These are phyloP conservation scores for Cystofilobasidium bisporidii DNA, from an alignment of 768 basidiomycete species.

Conservation along the genomic window DNA sequence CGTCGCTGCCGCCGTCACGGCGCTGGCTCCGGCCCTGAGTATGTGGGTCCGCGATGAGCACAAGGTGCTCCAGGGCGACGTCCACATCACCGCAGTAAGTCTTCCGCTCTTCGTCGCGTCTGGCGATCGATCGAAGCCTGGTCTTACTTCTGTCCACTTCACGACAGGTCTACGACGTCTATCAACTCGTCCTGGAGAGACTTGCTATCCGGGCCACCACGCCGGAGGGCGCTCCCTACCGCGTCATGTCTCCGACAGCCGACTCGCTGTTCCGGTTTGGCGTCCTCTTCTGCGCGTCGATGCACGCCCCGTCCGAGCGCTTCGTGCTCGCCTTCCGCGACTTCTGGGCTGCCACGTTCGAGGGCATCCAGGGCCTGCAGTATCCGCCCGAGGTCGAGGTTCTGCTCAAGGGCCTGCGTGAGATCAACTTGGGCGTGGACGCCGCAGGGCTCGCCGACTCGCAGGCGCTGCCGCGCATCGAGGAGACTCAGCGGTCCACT, in stretches of 20 bases:
- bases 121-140: neutral
- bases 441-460: neutral
- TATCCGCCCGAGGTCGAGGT: slow-evolving; percentile 13
- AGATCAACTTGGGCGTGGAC: slow-evolving; percentile 6
- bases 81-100: slow-evolving; percentile 6
- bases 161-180: slow-evolving; percentile 10
- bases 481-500: neutral
- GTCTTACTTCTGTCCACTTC: neutral
- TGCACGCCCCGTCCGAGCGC: slow-evolving; percentile 7
- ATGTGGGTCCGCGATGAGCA: slow-evolving; percentile 20
- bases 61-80: neutral
- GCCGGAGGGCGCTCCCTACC: slow-evolving; percentile 9
- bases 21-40: slow-evolving; percentile 1
- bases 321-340: slow-evolving; percentile 6
- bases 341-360: slow-evolving; percentile 20
- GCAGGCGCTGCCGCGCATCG: neutral
- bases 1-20: slow-evolving; percentile 5
- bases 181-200: slow-evolving; percentile 11
- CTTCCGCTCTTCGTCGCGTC: neutral
- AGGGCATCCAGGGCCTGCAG: slow-evolving; percentile 8
- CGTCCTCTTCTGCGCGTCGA: slow-evolving; percentile 2
- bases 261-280: slow-evolving; percentile 6
- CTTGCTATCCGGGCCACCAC: slow-evolving; percentile 11
- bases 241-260: slow-evolving; percentile 8
- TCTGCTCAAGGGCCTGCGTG: slow-evolving; percentile 10